phyloP scores from a whole-genome alignment of 495 filamentous ascomycete species.

The Xylaria castorea region DNA sequence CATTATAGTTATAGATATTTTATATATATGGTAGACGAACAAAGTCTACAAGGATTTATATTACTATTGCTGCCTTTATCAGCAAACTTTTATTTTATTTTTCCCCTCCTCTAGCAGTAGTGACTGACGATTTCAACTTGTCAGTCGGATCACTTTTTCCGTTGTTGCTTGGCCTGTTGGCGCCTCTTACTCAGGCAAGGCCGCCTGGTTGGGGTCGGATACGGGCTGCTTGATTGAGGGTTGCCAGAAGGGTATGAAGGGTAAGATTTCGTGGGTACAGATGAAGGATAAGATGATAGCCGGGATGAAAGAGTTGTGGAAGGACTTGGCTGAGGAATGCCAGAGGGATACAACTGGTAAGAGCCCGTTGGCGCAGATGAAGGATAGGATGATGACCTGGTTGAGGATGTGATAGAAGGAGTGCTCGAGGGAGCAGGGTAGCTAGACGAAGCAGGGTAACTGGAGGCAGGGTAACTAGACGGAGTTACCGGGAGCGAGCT shows the following conservation, averaged over 20 bases:
- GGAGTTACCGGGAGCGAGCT: neutral
- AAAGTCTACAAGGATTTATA: neutral
- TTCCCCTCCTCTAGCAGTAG: neutral
- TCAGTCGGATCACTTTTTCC: neutral
- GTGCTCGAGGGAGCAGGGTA: neutral
- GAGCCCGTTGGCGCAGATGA: neutral
- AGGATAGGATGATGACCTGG: neutral
- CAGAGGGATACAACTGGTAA: neutral
- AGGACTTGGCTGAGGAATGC: neutral
- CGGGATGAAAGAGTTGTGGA: neutral
- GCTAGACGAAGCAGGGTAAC: neutral
- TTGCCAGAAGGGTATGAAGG: neutral
- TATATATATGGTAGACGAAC: neutral
- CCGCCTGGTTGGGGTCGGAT: constrained; percentile 8
- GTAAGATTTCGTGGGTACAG: neutral
- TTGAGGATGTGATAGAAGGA: neutral
- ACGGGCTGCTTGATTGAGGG: neutral
- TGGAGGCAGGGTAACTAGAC: neutral
- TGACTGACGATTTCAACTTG: neutral
- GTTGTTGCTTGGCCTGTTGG: neutral
- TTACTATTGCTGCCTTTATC: neutral
- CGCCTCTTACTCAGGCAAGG: constrained; percentile 14
- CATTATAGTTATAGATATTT: neutral
- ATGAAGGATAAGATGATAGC: neutral
- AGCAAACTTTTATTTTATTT: neutral